Evolutionary conservation across 1,139 yeast genomes (phyloP).

Genomic region (Geotrichum fermentans): DNA sequence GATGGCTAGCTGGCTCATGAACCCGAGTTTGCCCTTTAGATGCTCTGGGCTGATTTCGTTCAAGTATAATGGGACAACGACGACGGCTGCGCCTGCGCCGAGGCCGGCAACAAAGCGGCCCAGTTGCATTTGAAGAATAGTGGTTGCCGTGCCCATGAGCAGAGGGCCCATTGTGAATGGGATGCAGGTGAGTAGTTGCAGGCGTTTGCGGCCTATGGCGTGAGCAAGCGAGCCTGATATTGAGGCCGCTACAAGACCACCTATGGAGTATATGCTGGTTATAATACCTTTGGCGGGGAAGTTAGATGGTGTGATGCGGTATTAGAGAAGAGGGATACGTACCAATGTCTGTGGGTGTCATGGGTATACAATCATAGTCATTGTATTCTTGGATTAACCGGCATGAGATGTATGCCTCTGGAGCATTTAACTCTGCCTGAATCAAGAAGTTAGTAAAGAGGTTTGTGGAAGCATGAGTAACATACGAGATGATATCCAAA

Average conservation of each 20-base stretch:
- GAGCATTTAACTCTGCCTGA: conserved; percentile 77
- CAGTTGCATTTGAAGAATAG: conserved; percentile 44
- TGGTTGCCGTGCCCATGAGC: conserved; percentile 51
- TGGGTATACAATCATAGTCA: conserved; percentile 48
- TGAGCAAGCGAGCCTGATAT: conserved; percentile 68
- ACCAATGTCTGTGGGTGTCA: conserved; percentile 66
- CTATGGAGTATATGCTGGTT: conserved; percentile 81
- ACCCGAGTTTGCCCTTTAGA: conserved; percentile 71
- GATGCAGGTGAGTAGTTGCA: conserved; percentile 52
- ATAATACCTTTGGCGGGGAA: conserved; percentile 39
- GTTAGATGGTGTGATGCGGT: neutral
- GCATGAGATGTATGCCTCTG: conserved; percentile 60
- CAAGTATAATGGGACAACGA: conserved; percentile 77
- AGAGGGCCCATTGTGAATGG: conserved; percentile 65
- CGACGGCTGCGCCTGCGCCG: conserved; percentile 85
- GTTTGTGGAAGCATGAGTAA: neutral
- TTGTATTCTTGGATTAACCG: conserved; percentile 28
- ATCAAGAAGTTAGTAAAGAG: neutral
- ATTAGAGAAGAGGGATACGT: conserved; percentile 29
- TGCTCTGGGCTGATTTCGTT: conserved; percentile 71
- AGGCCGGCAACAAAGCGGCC: conserved; percentile 79
- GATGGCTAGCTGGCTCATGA: conserved; percentile 82
- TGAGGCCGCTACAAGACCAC: conserved; percentile 78
- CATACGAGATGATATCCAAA: conserved; percentile 75
- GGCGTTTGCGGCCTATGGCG: conserved; percentile 55